These are phyloP conservation scores for Pseudonitzschia multistriata DNA, from an alignment of 108 stramenopile species.

Conservation along the genomic window DNA sequence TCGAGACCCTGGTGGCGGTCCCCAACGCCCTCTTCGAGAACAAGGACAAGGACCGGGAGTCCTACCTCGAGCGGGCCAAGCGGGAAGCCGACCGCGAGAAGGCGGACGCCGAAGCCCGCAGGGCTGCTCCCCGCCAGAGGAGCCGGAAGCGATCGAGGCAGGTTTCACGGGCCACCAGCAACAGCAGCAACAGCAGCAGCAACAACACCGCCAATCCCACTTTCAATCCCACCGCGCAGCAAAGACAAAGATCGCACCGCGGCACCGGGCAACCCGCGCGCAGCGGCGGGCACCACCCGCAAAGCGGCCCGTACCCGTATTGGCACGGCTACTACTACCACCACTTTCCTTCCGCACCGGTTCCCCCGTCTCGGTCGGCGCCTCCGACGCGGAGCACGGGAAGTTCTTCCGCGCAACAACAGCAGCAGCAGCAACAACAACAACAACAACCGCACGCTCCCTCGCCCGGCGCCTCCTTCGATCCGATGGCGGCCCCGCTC, in stretches of 20 bases:
- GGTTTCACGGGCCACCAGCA: too few relatives aligned
- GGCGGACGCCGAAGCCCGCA: too few relatives aligned
- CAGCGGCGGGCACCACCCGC: neutral
- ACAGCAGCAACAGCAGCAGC: too few relatives aligned
- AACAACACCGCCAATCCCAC: too few relatives aligned
- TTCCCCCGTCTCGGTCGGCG: neutral
- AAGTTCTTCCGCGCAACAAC: neutral
- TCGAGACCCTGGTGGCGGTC: slow-evolving; percentile 17
- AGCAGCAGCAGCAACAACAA: too few relatives aligned
- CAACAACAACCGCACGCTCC: too few relatives aligned
- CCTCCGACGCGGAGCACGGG: too few relatives aligned
- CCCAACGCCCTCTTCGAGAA: slow-evolving; percentile 22
- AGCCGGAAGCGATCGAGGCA: slow-evolving; percentile 2
- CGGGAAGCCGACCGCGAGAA: neutral
- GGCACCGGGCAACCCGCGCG: neutral
- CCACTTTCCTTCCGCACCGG: neutral
- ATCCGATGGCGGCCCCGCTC: neutral
- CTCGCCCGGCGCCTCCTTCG: neutral
- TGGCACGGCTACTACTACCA: neutral
- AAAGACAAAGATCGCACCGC: neutral
- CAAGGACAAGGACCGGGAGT: slow-evolving; percentile 23
- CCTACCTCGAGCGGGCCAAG: neutral
- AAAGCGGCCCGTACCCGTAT: neutral
- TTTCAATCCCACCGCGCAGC: neutral
- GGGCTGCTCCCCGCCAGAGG: neutral